phyloP scores from a whole-genome alignment of 2,329 filamentous ascomycete species.

The Hymenoscyphus linearis region DNA sequence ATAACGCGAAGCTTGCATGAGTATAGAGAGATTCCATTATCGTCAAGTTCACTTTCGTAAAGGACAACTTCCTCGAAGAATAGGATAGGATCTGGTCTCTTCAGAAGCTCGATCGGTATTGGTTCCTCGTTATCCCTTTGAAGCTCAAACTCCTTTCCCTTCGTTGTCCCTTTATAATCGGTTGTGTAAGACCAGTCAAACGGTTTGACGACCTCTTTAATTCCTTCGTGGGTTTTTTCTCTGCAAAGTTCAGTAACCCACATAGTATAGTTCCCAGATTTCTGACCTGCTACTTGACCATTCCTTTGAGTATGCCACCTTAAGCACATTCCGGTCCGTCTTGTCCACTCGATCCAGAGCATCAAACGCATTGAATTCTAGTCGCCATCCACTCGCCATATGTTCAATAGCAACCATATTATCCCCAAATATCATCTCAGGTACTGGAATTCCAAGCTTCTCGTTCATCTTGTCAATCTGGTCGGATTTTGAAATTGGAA shows the following conservation, averaged over 20 bases:
- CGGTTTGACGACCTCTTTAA: slow-evolving; percentile 89
- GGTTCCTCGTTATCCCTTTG: slow-evolving; percentile 28
- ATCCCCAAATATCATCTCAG: slow-evolving; percentile 99
- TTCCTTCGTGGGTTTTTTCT: slow-evolving; percentile 74
- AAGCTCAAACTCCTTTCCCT: slow-evolving; percentile 26
- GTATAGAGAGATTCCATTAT: slow-evolving; percentile 89
- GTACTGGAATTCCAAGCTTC: slow-evolving; percentile 76
- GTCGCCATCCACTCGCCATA: slow-evolving; percentile 65
- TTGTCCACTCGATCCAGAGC: slow-evolving; percentile 91
- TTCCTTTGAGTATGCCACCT: slow-evolving; percentile 85
- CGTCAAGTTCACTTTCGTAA: slow-evolving; percentile 95
- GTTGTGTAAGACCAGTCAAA: slow-evolving; percentile 99
- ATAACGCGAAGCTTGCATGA: slow-evolving; percentile 92
- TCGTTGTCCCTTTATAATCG: slow-evolving; percentile 67
- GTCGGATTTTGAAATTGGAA: slow-evolving; percentile 87
- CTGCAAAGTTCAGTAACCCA: slow-evolving; percentile 41
- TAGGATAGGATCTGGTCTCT: slow-evolving; percentile 84
- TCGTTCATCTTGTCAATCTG: slow-evolving; percentile 82
- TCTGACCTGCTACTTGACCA: slow-evolving; percentile 56
- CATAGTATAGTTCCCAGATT: no score
- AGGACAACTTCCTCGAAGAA: slow-evolving; percentile 96
- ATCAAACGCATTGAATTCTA: slow-evolving; percentile 79
- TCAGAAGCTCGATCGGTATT: slow-evolving; percentile 83
- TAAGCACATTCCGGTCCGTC: slow-evolving; percentile 83
- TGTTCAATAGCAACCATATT: slow-evolving; percentile 78